Percentiles rank a stretch among this genome's conserved stretches.
phyloP scores from a whole-genome alignment of 108 stramenopile species.

The Cyclotella kingstonii region DNA sequence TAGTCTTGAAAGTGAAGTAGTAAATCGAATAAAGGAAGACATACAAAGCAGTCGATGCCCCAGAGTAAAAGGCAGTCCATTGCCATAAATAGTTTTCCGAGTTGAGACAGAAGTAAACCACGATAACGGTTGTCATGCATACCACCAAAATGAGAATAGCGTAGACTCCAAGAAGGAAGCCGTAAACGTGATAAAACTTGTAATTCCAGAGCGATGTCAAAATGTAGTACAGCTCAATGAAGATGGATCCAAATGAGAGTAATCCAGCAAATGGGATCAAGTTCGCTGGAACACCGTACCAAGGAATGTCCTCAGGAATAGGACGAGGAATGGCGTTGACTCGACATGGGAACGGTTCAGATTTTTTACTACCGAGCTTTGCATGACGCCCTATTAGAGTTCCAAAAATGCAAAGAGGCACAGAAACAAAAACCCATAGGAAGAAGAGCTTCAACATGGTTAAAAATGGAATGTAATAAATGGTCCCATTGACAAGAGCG shows the following conservation, averaged over 20 bases:
- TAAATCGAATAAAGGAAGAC: constrained; percentile 97
- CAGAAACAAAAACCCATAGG: constrained; percentile 91
- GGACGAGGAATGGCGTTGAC: constrained; percentile 96
- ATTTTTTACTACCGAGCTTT: constrained; percentile 48
- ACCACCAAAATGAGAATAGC: constrained; percentile 93
- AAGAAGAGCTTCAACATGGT: constrained; percentile 90
- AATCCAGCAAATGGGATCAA: constrained; percentile 88
- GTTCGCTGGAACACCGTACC: constrained; percentile 91
- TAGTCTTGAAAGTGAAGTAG: constrained; percentile 96
- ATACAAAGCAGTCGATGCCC: constrained; percentile 89
- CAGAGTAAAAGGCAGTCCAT: constrained; percentile 93
- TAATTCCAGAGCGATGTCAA: constrained; percentile 94
- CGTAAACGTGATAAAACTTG: constrained; percentile 99
- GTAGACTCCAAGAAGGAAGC: constrained; percentile 95
- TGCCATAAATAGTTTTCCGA: constrained; percentile 99
- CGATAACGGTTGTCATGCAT: constrained; percentile 95
- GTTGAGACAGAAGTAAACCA: constrained; percentile 95
- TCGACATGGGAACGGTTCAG: constrained; percentile 88
- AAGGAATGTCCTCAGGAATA: constrained; percentile 90
- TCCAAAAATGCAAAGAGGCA: constrained; percentile 92
- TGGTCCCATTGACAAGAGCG: constrained; percentile 85
- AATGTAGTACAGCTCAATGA: constrained; percentile 97
- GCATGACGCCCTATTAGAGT: constrained; percentile 93
- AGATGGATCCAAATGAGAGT: constrained; percentile 95
- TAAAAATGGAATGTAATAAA: constrained; percentile 87